phyloP scores from a whole-genome alignment of 768 basidiomycete genomes.

The Tricholoma hemisulphureum region DNA sequence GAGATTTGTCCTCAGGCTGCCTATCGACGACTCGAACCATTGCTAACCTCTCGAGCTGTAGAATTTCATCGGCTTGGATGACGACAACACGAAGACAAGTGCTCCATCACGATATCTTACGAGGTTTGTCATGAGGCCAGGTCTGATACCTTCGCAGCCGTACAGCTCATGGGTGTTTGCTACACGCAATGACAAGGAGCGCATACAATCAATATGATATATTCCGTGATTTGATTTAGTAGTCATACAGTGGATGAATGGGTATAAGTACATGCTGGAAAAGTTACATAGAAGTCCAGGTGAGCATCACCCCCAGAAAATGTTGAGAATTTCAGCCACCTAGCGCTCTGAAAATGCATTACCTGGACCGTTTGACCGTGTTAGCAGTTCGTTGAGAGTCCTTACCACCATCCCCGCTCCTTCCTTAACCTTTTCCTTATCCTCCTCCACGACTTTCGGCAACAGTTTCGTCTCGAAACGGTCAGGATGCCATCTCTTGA shows the following conservation, averaged over 20 bases:
- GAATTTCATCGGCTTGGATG: too few relatives aligned
- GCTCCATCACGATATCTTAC: too few relatives aligned
- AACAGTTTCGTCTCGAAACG: constrained; percentile 72
- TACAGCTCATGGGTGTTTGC: neutral
- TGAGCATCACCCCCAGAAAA: constrained; percentile 10
- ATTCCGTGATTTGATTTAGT: constrained; percentile 19
- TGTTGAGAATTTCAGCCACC: constrained; percentile 1
- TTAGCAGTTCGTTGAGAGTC: constrained; percentile 68
- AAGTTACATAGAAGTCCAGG: constrained; percentile 20
- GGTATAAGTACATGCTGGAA: constrained; percentile 28
- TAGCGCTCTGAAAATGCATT: constrained; percentile 31
- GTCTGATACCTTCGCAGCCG: too few relatives aligned
- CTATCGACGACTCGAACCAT: too few relatives aligned
- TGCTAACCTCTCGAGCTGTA: too few relatives aligned
- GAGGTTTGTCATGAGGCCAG: too few relatives aligned
- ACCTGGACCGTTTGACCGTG: constrained; percentile 41
- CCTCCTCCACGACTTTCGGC: constrained; percentile 58
- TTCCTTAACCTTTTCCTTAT: constrained; percentile 64
- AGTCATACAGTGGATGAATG: constrained; percentile 30
- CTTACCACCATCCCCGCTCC: constrained; percentile 75
- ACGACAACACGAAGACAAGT: too few relatives aligned
- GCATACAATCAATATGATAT: constrained; percentile 17
- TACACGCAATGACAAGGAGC: neutral
- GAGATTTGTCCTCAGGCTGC: too few relatives aligned
- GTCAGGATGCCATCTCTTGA: constrained; percentile 81